Evolutionary conservation across 306 rosid species (phyloP).

Genomic region (Boehmeria nivea): DNA sequence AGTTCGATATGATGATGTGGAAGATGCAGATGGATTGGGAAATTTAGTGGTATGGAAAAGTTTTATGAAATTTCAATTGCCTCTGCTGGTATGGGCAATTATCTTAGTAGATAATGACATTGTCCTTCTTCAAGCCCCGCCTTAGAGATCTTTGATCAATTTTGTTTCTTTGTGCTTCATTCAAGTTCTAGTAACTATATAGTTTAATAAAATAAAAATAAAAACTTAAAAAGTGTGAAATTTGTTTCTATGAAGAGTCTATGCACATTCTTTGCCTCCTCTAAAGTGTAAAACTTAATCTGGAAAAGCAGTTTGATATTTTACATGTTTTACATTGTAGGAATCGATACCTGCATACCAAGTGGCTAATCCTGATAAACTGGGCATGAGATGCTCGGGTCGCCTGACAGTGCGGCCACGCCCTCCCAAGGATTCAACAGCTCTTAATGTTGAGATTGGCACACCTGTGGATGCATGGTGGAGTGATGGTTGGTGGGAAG

Average conservation of each 20-base stretch:
- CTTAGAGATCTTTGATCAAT: too few relatives aligned
- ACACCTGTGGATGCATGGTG: conserved; percentile 75
- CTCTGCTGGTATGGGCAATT: not conserved
- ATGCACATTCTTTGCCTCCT: too few relatives aligned
- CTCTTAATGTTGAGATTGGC: conserved; percentile 44
- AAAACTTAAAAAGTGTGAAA: too few relatives aligned
- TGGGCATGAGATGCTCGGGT: conserved; percentile 60
- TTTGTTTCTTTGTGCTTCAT: too few relatives aligned
- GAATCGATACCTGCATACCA: conserved; percentile 64
- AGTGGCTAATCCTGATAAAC: conserved; percentile 66
- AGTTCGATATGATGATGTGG: conserved; percentile 58
- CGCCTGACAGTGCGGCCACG: conserved; percentile 64
- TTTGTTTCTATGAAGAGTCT: too few relatives aligned
- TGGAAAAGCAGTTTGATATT: conserved; percentile 12
- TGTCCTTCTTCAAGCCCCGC: not conserved
- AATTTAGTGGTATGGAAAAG: conserved; percentile 51
- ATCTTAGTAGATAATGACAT: not conserved
- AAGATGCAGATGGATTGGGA: conserved; percentile 44
- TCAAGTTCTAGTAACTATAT: too few relatives aligned
- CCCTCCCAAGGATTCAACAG: conserved; percentile 34
- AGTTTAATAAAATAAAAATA: too few relatives aligned
- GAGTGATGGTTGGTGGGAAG: conserved; percentile 93
- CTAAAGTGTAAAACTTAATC: conserved; percentile 6
- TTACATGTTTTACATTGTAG: conserved; percentile 38
- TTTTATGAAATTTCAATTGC: not conserved